A percentile compares a stretch with the other conserved stretches of the same genome.
Evolutionary conservation across 345 rosid species (phyloP).

Genomic region (Lepidium sativum): DNA sequence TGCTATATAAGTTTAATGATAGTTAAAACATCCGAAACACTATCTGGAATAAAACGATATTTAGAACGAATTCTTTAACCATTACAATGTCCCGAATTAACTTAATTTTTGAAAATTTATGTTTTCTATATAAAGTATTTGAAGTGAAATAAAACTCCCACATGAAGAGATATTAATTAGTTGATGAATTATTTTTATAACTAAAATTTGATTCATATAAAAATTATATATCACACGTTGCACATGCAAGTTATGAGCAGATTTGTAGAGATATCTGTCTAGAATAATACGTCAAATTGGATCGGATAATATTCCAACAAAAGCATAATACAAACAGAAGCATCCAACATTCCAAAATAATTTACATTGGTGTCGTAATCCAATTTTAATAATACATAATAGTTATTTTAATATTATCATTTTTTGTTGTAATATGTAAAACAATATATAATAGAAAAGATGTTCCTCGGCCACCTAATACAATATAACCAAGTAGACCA

Average conservation of each 20-base stretch:
- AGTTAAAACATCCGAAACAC: too few species aligned
- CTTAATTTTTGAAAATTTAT: too few species aligned
- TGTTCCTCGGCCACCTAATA: slow-evolving; percentile 25
- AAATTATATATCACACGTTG: slow-evolving; percentile 17
- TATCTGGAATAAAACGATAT: too few species aligned
- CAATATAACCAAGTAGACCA: neutral
- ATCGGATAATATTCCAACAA: slow-evolving; percentile 29
- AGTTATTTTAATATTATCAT: neutral
- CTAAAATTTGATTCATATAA: neutral
- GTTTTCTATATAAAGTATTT: too few species aligned
- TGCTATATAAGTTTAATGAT: too few species aligned
- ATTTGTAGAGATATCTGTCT: slow-evolving; percentile 26
- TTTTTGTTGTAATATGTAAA: neutral
- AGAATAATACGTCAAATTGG: slow-evolving; percentile 26
- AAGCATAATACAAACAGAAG: slow-evolving; percentile 32
- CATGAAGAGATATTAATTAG: neutral
- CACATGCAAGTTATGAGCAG: slow-evolving; percentile 27
- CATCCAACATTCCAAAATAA: slow-evolving; percentile 29
- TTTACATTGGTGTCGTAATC: slow-evolving; percentile 19
- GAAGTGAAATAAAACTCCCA: too few species aligned
- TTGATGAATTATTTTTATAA: neutral
- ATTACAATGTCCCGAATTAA: too few species aligned
- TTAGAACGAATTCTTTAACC: too few species aligned
- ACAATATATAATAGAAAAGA: neutral
- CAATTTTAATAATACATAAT: slow-evolving; percentile 5